Evolutionary conservation across 2,329 filamentous ascomycete genomes (phyloP).

Genomic region (Talaromyces albobiverticillius): DNA sequence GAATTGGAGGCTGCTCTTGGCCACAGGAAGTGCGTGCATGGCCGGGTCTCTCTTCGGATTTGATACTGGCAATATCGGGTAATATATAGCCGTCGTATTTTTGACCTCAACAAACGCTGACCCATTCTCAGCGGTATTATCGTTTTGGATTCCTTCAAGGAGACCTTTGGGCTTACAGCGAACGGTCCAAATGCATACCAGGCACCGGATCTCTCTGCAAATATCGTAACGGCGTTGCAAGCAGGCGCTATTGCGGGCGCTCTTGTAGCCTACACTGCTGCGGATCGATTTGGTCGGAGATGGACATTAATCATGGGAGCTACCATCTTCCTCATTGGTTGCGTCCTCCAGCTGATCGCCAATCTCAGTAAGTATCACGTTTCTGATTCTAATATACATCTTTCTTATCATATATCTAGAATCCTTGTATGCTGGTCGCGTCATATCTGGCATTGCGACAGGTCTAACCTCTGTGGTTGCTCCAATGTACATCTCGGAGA

Average conservation of each 20-base stretch:
- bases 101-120: too few relatives aligned
- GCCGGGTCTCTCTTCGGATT: too few relatives aligned
- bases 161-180: too few relatives aligned
- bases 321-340: conserved; percentile 58
- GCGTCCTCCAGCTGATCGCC: conserved; percentile 53
- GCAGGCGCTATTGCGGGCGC: conserved; percentile 57
- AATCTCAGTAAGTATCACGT: conserved; percentile 38
- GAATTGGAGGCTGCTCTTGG: too few relatives aligned
- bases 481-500: conserved; percentile 40
- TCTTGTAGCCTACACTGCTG: conserved; percentile 39
- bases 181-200: too few relatives aligned
- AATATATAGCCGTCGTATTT: too few relatives aligned
- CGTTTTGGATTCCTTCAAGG: too few relatives aligned
- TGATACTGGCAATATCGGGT: too few relatives aligned
- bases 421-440: conserved; percentile 49
- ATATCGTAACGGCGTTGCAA: conserved; percentile 65
- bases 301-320: conserved; percentile 57
- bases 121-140: too few relatives aligned
- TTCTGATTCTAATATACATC: too few relatives aligned
- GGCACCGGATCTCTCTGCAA: conserved; percentile 10
- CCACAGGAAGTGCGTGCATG: too few relatives aligned
- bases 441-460: conserved; percentile 38
- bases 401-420: conserved; percentile 48
- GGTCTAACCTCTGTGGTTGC: conserved; percentile 37
- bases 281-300: conserved; percentile 54